Conservation (phyloP, 1,284 basidiomycete genomes). For the Ganoderma meredithae region DNA sequence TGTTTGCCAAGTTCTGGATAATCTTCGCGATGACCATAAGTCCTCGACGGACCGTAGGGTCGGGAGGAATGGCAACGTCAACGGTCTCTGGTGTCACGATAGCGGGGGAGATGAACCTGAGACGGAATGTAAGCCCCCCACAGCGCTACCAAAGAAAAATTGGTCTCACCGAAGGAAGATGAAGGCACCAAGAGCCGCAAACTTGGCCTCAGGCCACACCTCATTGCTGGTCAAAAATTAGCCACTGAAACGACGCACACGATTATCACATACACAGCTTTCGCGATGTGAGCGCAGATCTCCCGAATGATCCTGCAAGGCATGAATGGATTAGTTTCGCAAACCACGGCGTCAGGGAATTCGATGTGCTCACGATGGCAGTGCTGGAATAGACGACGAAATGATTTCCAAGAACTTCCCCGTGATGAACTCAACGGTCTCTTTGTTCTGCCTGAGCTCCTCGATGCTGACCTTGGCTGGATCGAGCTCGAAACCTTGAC, state of each 20-base stretch:
- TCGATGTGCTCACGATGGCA: conserved; percentile 71
- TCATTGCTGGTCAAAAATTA: conserved; percentile 50
- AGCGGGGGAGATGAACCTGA: conserved; percentile 83
- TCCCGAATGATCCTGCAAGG: conserved; percentile 82
- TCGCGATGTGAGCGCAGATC: conserved; percentile 85
- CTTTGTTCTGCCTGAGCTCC: conserved; percentile 73
- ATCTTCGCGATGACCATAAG: conserved; percentile 90
- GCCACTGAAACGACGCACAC: conserved; percentile 9
- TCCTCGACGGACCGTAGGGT: conserved; percentile 70
- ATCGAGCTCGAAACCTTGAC: conserved; percentile 84
- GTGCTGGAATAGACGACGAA: conserved; percentile 69
- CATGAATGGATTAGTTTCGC: conserved; percentile 1
- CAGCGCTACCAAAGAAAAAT: background rate
- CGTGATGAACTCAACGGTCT: conserved; percentile 78
- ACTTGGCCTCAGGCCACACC: conserved; percentile 85
- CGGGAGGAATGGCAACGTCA: conserved; percentile 79
- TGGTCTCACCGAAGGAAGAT: conserved; percentile 79
- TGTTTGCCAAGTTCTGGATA: conserved; percentile 92
- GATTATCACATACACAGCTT: conserved; percentile 71
- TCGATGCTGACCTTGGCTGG: conserved; percentile 68
- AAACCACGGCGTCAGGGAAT: background rate
- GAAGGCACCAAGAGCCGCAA: conserved; percentile 89
- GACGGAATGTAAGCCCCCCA: background rate
- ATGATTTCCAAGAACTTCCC: conserved; percentile 82
- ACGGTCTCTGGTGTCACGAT: conserved; percentile 87